Evolutionary conservation across 495 filamentous ascomycete species (phyloP).

Genomic region (Trichoderma erinaceum): DNA sequence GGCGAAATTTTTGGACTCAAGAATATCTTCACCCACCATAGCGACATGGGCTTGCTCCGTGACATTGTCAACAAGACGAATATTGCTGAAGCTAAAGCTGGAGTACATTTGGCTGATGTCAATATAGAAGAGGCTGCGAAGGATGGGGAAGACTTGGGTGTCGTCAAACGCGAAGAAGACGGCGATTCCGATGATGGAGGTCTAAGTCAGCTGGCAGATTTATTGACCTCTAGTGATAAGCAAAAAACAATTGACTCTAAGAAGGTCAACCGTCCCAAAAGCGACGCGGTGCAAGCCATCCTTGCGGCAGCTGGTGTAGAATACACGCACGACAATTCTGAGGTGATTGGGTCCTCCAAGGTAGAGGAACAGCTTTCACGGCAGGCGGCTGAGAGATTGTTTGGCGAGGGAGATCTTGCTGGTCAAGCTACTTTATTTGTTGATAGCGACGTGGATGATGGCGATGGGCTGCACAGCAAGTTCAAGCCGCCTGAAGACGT

Average conservation of each 20-base stretch:
- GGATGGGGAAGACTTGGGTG: conserved; percentile 34
- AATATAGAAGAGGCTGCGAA: conserved; percentile 58
- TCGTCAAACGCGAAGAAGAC: conserved; percentile 39
- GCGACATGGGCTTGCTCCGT: conserved; percentile 70
- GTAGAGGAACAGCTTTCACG: conserved; percentile 75
- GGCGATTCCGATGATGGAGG: conserved; percentile 54
- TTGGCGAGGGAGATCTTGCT: conserved; percentile 41
- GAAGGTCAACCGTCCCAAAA: conserved; percentile 38
- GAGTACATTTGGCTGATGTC: conserved; percentile 70
- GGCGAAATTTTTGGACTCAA: conserved; percentile 90
- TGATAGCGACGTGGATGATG: conserved; percentile 19
- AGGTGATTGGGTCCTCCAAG: conserved; percentile 84
- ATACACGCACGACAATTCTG: conserved; percentile 94
- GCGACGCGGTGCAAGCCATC: conserved; percentile 83
- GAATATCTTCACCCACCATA: conserved; percentile 82
- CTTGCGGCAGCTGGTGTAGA: conserved; percentile 82
- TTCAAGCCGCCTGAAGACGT: conserved; percentile 75
- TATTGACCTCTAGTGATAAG: conserved; percentile 53
- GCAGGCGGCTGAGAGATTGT: conserved; percentile 60
- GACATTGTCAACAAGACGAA: conserved; percentile 98
- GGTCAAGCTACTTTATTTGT: conserved; percentile 31
- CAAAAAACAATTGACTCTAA: conserved; percentile 29
- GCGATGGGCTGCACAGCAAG: conserved; percentile 44
- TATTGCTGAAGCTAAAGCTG: conserved; percentile 83
- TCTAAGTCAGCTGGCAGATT: conserved; percentile 69